phyloP scores from a whole-genome alignment of 768 basidiomycete genomes.

The Tricholoma furcatifolium region DNA sequence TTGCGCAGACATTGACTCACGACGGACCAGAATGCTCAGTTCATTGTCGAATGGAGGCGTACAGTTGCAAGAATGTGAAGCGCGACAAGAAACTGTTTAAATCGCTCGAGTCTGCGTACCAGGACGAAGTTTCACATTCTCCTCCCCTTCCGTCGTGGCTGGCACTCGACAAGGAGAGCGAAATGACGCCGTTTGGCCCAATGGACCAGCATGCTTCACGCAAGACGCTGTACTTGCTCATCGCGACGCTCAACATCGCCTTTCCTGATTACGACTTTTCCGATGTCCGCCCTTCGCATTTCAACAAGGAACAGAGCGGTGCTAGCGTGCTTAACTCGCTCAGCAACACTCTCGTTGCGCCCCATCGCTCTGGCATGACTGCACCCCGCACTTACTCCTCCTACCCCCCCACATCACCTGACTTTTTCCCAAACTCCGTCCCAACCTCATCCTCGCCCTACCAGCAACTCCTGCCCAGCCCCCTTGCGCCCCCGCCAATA shows the following conservation, averaged over 20 bases:
- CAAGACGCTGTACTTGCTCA: conserved; percentile 94
- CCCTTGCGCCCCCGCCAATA: conserved; percentile 69
- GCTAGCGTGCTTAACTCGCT: conserved; percentile 82
- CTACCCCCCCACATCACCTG: conserved; percentile 71
- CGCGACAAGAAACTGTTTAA: conserved; percentile 97
- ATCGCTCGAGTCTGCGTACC: conserved; percentile 84
- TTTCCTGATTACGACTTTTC: conserved; percentile 99
- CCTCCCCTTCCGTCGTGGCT: conserved; percentile 85
- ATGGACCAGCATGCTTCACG: conserved; percentile 81
- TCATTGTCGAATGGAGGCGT: conserved; percentile 92
- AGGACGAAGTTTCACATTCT: conserved; percentile 76
- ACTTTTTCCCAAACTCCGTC: conserved; percentile 75
- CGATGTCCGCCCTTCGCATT: conserved; percentile 86
- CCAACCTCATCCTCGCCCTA: conserved; percentile 72
- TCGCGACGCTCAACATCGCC: conserved; percentile 94
- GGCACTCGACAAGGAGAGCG: conserved; percentile 64
- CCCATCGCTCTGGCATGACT: conserved; percentile 60
- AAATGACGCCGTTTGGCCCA: conserved; percentile 87
- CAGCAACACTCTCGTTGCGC: conserved; percentile 78
- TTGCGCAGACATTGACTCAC: conserved; percentile 79
- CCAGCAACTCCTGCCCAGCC: conserved; percentile 55
- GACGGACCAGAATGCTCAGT: conserved; percentile 88
- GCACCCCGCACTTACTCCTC: conserved; percentile 85
- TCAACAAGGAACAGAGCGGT: conserved; percentile 79
- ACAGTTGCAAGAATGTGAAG: conserved; percentile 96